phyloP scores from a whole-genome alignment of 768 basidiomycete genomes.

The Suillus tomentosus region DNA sequence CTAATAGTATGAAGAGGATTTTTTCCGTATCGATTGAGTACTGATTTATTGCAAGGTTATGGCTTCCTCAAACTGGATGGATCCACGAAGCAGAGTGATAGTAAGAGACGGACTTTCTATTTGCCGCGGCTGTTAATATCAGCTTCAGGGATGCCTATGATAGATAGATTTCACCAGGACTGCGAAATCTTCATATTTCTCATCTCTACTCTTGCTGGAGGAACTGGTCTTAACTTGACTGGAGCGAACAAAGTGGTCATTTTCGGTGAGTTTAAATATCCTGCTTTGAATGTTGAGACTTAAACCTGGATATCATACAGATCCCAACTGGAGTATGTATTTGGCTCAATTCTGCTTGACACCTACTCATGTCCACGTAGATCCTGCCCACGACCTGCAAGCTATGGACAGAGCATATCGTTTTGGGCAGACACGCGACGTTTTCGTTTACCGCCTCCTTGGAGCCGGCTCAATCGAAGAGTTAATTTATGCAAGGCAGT shows the following conservation, averaged over 20 bases:
- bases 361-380: slow-evolving; percentile 39
- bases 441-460: slow-evolving; percentile 79
- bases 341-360: neutral
- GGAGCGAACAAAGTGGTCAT: slow-evolving; percentile 95
- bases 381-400: slow-evolving; percentile 94
- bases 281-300: slow-evolving; percentile 4
- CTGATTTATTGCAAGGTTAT: slow-evolving; percentile 40
- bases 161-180: slow-evolving; percentile 81
- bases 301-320: slow-evolving; percentile 35
- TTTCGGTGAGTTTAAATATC: slow-evolving; percentile 55
- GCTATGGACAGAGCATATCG: slow-evolving; percentile 88
- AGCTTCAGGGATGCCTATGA: slow-evolving; percentile 74
- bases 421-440: slow-evolving; percentile 86
- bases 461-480: slow-evolving; percentile 90
- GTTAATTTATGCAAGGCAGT: slow-evolving; percentile 83
- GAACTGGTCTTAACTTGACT: slow-evolving; percentile 87
- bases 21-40: neutral
- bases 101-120: slow-evolving; percentile 44
- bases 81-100: slow-evolving; percentile 61
- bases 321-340: slow-evolving; percentile 92
- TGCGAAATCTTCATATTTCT: slow-evolving; percentile 77
- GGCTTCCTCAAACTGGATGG: slow-evolving; percentile 81
- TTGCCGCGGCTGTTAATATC: slow-evolving; percentile 8
- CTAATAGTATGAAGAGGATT: slow-evolving; percentile 42
- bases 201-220: slow-evolving; percentile 90